A percentile compares a stretch with the other conserved stretches of the same genome.
Evolutionary conservation across 345 rosid genomes (phyloP).

Genomic region (Dovyalis caffra): DNA sequence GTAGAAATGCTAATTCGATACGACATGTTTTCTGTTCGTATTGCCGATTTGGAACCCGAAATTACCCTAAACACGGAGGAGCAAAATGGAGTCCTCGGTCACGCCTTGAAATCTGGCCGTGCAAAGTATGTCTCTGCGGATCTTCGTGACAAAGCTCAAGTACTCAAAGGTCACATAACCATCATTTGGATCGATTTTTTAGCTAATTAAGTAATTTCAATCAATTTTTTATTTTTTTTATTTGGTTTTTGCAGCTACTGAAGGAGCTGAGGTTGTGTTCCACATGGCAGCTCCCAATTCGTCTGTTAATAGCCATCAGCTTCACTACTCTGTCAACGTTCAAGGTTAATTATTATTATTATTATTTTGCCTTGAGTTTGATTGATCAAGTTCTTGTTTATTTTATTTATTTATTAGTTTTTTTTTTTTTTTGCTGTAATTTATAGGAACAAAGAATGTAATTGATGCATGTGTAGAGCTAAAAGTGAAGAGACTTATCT

Average conservation of each 20-base stretch:
- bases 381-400: neutral
- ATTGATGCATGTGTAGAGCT: slow-evolving; percentile 76
- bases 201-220: neutral
- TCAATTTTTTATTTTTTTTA: neutral
- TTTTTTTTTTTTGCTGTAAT: too few relatives aligned
- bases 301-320: slow-evolving; percentile 66
- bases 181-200: neutral
- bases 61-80: slow-evolving; percentile 56
- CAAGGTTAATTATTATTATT: slow-evolving; percentile 47
- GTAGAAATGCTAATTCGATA: slow-evolving; percentile 71
- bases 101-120: slow-evolving; percentile 66
- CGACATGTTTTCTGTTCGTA: slow-evolving; percentile 54
- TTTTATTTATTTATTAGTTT: neutral
- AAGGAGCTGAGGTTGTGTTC: slow-evolving; percentile 82
- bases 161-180: slow-evolving; percentile 52
- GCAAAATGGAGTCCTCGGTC: slow-evolving; percentile 60
- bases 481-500: slow-evolving; percentile 81
- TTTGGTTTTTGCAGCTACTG: slow-evolving; percentile 42
- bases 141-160: slow-evolving; percentile 76
- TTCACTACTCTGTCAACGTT: slow-evolving; percentile 88
- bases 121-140: slow-evolving; percentile 58
- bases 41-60: slow-evolving; percentile 65
- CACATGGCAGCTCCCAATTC: slow-evolving; percentile 99
- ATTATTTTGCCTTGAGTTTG: neutral
- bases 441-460: slow-evolving; percentile 70